Evolutionary conservation across 2,329 filamentous ascomycete genomes (phyloP), one percentile per base, ranked within the genome.

Genomic region (Diplodia scrobiculata): DNA sequence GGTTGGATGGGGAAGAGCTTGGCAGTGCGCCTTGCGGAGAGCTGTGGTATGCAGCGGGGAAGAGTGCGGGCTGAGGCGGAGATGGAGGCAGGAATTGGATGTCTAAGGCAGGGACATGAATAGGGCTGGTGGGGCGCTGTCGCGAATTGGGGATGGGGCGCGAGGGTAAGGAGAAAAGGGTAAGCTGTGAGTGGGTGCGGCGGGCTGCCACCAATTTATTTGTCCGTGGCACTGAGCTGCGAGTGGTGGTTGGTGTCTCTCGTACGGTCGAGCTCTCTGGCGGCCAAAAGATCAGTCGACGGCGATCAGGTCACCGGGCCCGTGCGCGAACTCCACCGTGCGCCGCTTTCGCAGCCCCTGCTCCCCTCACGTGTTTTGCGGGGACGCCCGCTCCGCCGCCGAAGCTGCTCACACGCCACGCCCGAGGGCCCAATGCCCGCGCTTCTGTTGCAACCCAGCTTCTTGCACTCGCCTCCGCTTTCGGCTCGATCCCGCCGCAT

Each of bases 181-280:
- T 5, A 36, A n/a, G 29, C n/a, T 27, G 62, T 38, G 6, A 6
- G 36, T 19, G 32, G 19, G 50, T n/a, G 34, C 21, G 62, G 7
- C 27, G 62, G 36, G 63, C 63, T 58, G 63, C 55, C 52, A 65
- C 38, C 63, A 55, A 65, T 65, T 55, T 65, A 65, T 65, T 60
- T 48, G 63, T 65, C 63, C 63, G 63, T 65, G 63, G 63, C 45
- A 50, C 52, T 14, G 58, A 21, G 21, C 11, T 29, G 51, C 36
- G 41, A 45, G 6, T 58, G 63, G 25, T 50, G 51, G 51, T 36
- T 63, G 27, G 25, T 47, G 25, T 63, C 19, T 47, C 36, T 47
- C 51, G 38, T 34, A 19, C 38, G 55, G 55, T 48, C 55, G 38
- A 47, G 55, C 54, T 58, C 32, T 38, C 32, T 55, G 52, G 34